Evolutionary conservation across 371 early-diverging fungal genomes (phyloP), one percentile per base, ranked within the genome.

Genomic region (Mucor plumbeus): DNA sequence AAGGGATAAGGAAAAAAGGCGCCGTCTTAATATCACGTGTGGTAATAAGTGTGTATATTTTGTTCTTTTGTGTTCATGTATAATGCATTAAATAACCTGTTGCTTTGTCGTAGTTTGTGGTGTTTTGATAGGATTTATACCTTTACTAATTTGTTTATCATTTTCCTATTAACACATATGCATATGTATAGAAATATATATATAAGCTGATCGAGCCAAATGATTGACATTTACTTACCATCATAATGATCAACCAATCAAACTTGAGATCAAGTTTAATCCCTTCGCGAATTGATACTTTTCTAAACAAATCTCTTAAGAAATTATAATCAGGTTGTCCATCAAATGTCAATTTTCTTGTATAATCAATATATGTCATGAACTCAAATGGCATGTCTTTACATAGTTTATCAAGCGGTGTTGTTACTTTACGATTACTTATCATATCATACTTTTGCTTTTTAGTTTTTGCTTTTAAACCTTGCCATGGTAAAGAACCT

Each of bases 401-500:
- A 86, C 99, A 97, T 4, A 99, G 85, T 50, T 92, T 88, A 63
- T 96, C 95, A 5, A 97, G 90, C 7, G 95, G 89, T 11, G 97
- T 97, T n/a, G 89, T 91, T 90, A 94, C 92, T 83, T 99, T 99
- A 85, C 93, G 94, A 65, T 98, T 95, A 90, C 94, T 94, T 73
- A 99, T 99, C 70, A 93, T 92, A 75, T 97, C 97, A 81, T 98
- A 99, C 85, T 99, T 99, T 83, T 97, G 95, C 83, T 94, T 93
- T 82, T 98, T 97, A 41, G 93, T 96, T 11, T 92, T 94, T 10
- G 96, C 99, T 79, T 94, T 95, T 61, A 99, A 80, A 13, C 99
- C 99, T 82, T 99, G 99, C 99, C 99, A 99, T 60, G 99, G 99
- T 34, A 99, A 85, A 35, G 91, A 91, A 4, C 99, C 99, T 56